Base-by-base conservation (phyloP, 805 yeast genomes). In the Kazachstania kunashirensis region DNA sequence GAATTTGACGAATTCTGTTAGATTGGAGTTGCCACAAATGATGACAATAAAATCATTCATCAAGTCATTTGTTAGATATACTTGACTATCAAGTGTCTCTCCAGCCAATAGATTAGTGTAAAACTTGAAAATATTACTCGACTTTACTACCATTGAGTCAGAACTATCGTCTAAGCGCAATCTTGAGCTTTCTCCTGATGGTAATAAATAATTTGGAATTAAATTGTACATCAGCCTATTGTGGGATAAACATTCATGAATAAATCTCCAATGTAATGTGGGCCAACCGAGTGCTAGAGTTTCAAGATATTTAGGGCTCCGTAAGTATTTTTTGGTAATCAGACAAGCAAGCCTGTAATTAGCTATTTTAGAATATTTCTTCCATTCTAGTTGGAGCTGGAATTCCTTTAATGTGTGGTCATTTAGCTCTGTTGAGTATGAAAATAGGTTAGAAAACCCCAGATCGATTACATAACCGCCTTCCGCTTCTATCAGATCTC, bases 221-320 rank as follows among this genome's bases (percentile, higher is more conserved):
- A 42, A 27, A 4, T 41, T 37, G 3, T 21, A 19, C 7, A 29
- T 27, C 3, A 57, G 14, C 33, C 34, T 36, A 4, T 43, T 35
- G 6, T 29, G 29, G 5, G 50, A 44, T 2, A 72, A 47, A 38
- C 79, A 68, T 40, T 77, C 79, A 5, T 55, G 52, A 3, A 84
- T 61, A 45, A 71, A 85, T 7, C 58, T 51, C 38, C 71, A 69
- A 3, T 84, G 76, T 21, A 86, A 50, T 14, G 82, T 70, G 2
- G 96, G 96, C 95, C 95, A 85, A 2, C 89, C 88, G 30, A 85
- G 52, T 0, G 89, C 83, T 13, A 85, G 55, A 2, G 80, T 75
- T 49, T 84, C 92, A 8, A 86, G 53, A 52, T 80, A 86, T 50
- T 85, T 86, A 7, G 77, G 67, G 33, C 86, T 83, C 25, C 95